Evolutionary conservation across 2,329 filamentous ascomycete species (phyloP), one percentile per base, ranked within the genome.

Genomic region (Alternaria sp.): DNA sequence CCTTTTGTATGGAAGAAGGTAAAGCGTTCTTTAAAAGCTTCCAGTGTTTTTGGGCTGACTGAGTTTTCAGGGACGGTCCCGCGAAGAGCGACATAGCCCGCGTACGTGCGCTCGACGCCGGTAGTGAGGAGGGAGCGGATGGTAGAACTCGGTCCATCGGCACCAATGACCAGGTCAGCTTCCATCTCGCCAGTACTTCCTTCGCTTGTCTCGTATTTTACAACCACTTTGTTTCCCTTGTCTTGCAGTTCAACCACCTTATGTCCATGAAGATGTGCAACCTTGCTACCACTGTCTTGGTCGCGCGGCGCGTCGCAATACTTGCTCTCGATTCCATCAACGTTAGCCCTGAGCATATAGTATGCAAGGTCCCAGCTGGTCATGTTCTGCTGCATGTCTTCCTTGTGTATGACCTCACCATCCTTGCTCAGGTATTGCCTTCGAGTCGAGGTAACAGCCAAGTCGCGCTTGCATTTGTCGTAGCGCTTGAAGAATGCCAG

Each of bases 1-100:
- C 78, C 79, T 9, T 62, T 50, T 0, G 70, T 54, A 52, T 81
- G 79, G 66, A 76, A 81, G 66, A 82, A 82, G 1, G 78, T 78
- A 54, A 82, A 81, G 40, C 75, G 75, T 52, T 81, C 76, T 14
- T 69, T 62, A 57, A 81, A 80, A 0, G 69, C 64, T 54, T 71
- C 64, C 22, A 54, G 61, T 0, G 74, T 70, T 6, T 59, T n/a
- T 0, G 63, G 36, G 6, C 65, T 68, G 1, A 75, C 71, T 14
- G 61, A 32, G 30, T 64, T 50, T 51, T 77, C 74, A 6, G 63
- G 71, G 0, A 75, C 67, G 2, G 74, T 77, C 1, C 74, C 74
- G 12, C 73, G 72, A n/a, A 74, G 63, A 12, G 74, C 74, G 34
- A 74, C 69, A 41, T 77, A 77, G 25, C 74, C 74, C 9, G 74